Evolutionary conservation across 2,329 filamentous ascomycete genomes (phyloP).

Genomic region (Byssothecium circinans): DNA sequence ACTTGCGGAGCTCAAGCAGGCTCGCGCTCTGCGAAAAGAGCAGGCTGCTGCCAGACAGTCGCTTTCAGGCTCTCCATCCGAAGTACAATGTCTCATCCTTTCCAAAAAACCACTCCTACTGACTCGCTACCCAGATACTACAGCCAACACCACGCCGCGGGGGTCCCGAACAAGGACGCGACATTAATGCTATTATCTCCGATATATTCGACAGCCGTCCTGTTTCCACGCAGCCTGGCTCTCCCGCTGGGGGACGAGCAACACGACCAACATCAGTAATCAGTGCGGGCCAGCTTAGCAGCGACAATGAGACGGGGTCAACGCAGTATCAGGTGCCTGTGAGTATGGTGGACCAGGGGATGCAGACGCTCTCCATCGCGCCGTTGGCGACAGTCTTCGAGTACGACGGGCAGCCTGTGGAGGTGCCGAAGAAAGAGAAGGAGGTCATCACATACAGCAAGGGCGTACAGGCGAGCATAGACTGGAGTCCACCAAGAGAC

Average conservation of each 20-base stretch:
- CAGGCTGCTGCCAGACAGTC: slow-evolving; percentile 66
- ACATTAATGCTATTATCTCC: slow-evolving; percentile 83
- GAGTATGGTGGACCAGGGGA: slow-evolving; percentile 46
- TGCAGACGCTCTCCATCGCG: slow-evolving; percentile 73
- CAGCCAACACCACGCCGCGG: slow-evolving; percentile 69
- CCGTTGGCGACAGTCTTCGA: slow-evolving; percentile 79
- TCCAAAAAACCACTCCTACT: slow-evolving; percentile 7
- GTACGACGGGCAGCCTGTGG: slow-evolving; percentile 72
- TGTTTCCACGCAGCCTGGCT: slow-evolving; percentile 62
- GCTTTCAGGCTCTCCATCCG: slow-evolving; percentile 64
- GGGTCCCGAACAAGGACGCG: slow-evolving; percentile 66
- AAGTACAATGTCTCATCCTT: slow-evolving; percentile 58
- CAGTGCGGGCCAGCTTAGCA: slow-evolving; percentile 79
- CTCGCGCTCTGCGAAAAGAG: slow-evolving; percentile 81
- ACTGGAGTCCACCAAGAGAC: slow-evolving; percentile 62
- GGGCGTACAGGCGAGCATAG: slow-evolving; percentile 85
- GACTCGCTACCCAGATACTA: slow-evolving; percentile 56
- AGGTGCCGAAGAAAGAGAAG: slow-evolving; percentile 62
- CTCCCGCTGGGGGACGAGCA: slow-evolving; percentile 51
- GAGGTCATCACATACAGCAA: slow-evolving; percentile 98
- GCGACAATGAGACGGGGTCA: slow-evolving; percentile 56
- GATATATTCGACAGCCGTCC: slow-evolving; percentile 77
- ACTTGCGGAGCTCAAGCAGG: slow-evolving; percentile 91
- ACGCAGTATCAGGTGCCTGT: slow-evolving; percentile 18
- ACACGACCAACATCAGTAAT: slow-evolving; percentile 86